Percentiles rank a stretch among this genome's conserved stretches.
Conservation (phyloP, 768 basidiomycete genomes). For the Multifurca ochricompacta region DNA sequence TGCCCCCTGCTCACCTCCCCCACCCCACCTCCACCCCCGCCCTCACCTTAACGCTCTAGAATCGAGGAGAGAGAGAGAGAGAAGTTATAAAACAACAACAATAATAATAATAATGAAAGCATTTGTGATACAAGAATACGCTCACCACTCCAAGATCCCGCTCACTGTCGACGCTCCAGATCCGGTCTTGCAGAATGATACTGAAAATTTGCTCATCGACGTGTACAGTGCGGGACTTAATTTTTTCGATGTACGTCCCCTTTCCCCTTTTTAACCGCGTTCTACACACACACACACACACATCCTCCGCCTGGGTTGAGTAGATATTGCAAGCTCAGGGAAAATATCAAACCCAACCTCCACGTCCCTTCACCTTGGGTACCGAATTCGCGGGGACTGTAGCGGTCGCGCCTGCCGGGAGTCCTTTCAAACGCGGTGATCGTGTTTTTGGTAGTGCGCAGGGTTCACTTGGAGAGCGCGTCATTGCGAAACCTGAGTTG, state of each 20-base stretch:
- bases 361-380: slow-evolving; percentile 79
- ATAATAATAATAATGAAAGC: slow-evolving; percentile 29
- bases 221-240: slow-evolving; percentile 44
- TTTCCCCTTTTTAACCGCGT: background rate
- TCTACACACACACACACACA: background rate
- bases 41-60: no score
- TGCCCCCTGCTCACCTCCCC: no score
- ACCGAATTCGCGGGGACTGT: slow-evolving; percentile 80
- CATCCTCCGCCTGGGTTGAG: no score
- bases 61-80: no score
- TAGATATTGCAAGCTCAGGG: slow-evolving; percentile 83
- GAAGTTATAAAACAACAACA: no score
- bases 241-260: slow-evolving; percentile 33
- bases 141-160: slow-evolving; percentile 36
- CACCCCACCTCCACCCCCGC: no score
- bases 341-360: slow-evolving; percentile 78
- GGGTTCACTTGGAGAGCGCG: slow-evolving; percentile 75
- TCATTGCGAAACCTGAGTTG: slow-evolving; percentile 43
- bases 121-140: slow-evolving; percentile 31
- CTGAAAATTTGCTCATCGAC: slow-evolving; percentile 41
- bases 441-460: slow-evolving; percentile 78
- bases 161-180: slow-evolving; percentile 32
- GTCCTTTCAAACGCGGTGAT: slow-evolving; percentile 73
- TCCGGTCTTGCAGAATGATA: slow-evolving; percentile 27
- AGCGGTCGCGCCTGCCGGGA: slow-evolving; percentile 74